phyloP scores from a whole-genome alignment of 805 yeast species.

The Tetrapisispora nanseiensis region DNA sequence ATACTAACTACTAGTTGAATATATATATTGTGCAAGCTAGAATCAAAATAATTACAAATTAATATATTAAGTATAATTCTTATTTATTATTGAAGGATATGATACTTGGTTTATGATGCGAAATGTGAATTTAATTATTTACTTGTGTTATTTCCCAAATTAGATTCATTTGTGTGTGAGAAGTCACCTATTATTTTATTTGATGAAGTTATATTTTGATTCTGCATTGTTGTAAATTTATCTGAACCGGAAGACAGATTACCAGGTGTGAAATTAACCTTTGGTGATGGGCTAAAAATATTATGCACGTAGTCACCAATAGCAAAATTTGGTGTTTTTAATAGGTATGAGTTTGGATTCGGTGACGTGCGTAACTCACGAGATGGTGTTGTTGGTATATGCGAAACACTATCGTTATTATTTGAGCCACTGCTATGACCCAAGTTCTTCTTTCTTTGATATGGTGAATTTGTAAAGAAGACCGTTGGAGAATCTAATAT shows the following conservation, averaged over 20 bases:
- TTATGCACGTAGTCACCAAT: conserved; percentile 32
- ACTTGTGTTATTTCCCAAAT: background rate
- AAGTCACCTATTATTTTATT: background rate
- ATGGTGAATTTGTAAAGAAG: conserved; percentile 9
- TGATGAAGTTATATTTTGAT: background rate
- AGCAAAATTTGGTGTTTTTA: conserved; percentile 27
- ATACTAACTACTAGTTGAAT: no score
- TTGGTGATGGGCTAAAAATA: conserved; percentile 30
- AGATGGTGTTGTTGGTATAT: conserved; percentile 25
- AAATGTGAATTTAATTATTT: background rate
- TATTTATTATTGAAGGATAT: background rate
- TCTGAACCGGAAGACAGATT: background rate
- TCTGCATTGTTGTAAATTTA: background rate
- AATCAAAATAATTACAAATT: no score
- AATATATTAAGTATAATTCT: no score
- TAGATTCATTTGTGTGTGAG: background rate
- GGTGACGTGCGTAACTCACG: conserved; percentile 15
- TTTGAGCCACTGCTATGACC: background rate
- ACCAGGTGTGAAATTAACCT: conserved; percentile 8
- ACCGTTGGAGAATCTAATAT: conserved; percentile 24
- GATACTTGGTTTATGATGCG: background rate
- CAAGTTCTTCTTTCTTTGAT: conserved; percentile 11
- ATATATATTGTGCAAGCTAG: no score
- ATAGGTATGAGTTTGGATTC: conserved; percentile 6
- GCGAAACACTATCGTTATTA: background rate